Evolutionary conservation across 108 stramenopile species (phyloP).

Genomic region (Cyclotella atomus): DNA sequence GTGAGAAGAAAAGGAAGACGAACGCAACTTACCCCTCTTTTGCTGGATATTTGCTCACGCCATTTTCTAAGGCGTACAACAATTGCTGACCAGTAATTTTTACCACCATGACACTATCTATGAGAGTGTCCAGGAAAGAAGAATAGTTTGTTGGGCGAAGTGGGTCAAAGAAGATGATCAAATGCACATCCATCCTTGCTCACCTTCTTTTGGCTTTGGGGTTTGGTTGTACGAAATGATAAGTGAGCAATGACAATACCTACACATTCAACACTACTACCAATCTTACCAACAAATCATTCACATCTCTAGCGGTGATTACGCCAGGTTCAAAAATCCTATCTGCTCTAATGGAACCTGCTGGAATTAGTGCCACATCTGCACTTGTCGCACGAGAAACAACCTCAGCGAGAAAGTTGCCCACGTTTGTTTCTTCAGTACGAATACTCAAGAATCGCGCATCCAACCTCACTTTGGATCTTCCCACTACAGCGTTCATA

Average conservation of each 20-base stretch:
- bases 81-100: constrained; percentile 47
- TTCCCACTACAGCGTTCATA: constrained; percentile 50
- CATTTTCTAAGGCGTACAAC: constrained; percentile 60
- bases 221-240: not conserved
- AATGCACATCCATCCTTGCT: not conserved
- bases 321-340: constrained; percentile 22
- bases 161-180: no score
- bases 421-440: constrained; percentile 55
- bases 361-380: constrained; percentile 53
- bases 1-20: not conserved
- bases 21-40: constrained; percentile 62
- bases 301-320: constrained; percentile 25
- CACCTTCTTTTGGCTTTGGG: constrained; percentile 7
- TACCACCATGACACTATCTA: constrained; percentile 39
- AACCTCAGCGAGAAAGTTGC: constrained; percentile 55
- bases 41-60: constrained; percentile 54
- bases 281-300: constrained; percentile 23
- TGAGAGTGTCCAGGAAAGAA: constrained; percentile 31
- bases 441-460: constrained; percentile 46
- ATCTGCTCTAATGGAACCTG: constrained; percentile 60
- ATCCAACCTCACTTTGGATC: constrained; percentile 48
- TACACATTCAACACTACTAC: not conserved
- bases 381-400: constrained; percentile 41
- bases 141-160: not conserved
- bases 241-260: not conserved